Base-by-base conservation (phyloP, 306 rosid genomes). In the Arachis stenosperma region DNA sequence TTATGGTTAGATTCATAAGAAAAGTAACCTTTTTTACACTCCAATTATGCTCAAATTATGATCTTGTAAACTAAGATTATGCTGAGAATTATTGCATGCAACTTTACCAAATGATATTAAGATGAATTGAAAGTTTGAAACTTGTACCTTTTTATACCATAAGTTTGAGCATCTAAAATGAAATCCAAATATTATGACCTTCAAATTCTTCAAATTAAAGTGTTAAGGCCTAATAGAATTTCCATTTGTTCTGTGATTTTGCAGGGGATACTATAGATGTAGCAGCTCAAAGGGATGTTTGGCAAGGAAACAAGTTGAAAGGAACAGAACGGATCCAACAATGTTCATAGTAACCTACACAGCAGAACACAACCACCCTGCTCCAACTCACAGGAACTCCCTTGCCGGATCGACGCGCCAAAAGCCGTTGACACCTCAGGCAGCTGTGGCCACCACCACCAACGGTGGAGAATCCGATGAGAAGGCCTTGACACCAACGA, bases 281-380 rank as follows among this genome's bases (percentile, higher is more conserved):
- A 94, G 98, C 71, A 94, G 97, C 73, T 94, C 98, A 60, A 93
- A 93, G 77, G 97, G 98, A 5, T 93, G 98, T 73, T 84, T 93
- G 85, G 98, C 98, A 76, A 84, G 98, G 29, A 93, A 93, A 81
- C 98, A 93, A 69, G 98, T 93, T 71, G 98, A 93, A 82, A 85
- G 94, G 68, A 86, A 85, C 87, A 88, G 93, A 86, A 82, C 97
- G 75, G 96, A 93, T 85, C 94, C 98, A 75, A 83, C 85, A 71
- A 90, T 93, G 96, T 93, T 90, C 87, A 85, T 91, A 36, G 97
- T 93, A 8, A 93, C 98, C 4, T 93, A 90, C 79, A 93, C 97
- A 44, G 90, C 91, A 12, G 98, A 93, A 80, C 98, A 93, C 88
- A 93, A 91, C 82, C 98, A 93, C 83, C 92, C 94, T 15, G 96